A percentile compares a stretch with the other conserved stretches of the same genome.
Conservation (phyloP, 768 basidiomycete genomes). For the Flagelloscypha sp. region DNA sequence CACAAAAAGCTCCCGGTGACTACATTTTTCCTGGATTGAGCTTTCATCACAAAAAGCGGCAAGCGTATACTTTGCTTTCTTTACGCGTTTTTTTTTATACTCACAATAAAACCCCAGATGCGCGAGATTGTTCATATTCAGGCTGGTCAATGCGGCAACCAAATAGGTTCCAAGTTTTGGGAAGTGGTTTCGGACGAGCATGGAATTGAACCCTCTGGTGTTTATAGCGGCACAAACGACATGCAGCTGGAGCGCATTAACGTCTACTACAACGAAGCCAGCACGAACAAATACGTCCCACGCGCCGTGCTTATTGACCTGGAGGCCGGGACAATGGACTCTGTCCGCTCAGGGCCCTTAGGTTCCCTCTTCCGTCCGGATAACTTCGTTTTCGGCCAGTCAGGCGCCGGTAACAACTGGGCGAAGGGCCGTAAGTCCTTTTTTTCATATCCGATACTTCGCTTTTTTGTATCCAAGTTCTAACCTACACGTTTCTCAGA, state of each 20-base stretch:
- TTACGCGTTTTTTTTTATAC: too few relatives aligned
- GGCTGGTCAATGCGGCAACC: slow-evolving; percentile 99
- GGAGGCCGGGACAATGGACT: slow-evolving; percentile 96
- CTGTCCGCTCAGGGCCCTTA: slow-evolving; percentile 82
- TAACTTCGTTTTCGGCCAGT: slow-evolving; percentile 98
- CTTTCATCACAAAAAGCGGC: too few relatives aligned
- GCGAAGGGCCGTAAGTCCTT: slow-evolving; percentile 90
- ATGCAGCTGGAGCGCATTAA: slow-evolving; percentile 96
- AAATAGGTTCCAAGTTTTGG: slow-evolving; percentile 99
- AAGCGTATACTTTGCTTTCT: too few relatives aligned
- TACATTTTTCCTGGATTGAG: too few relatives aligned
- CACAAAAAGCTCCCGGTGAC: too few relatives aligned
- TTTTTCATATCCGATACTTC: slow-evolving; percentile 3
- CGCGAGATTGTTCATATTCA: slow-evolving; percentile 99
- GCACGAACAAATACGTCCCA: slow-evolving; percentile 94
- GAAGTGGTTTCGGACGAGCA: slow-evolving; percentile 98
- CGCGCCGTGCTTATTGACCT: slow-evolving; percentile 96
- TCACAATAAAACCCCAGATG: too few relatives aligned
- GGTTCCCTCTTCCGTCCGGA: slow-evolving; percentile 93
- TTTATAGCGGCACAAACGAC: slow-evolving; percentile 89
- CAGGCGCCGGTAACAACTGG: slow-evolving; percentile 99
- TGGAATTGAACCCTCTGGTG: slow-evolving; percentile 88
- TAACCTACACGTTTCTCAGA: too few relatives aligned
- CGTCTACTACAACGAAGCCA: slow-evolving; percentile 97
- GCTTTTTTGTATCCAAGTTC: neutral